Percentiles rank a stretch among this genome's conserved stretches.
These are phyloP conservation scores for Fusarium coicis DNA, from an alignment of 2,329 filamentous ascomycete genomes.

Conservation along the genomic window DNA sequence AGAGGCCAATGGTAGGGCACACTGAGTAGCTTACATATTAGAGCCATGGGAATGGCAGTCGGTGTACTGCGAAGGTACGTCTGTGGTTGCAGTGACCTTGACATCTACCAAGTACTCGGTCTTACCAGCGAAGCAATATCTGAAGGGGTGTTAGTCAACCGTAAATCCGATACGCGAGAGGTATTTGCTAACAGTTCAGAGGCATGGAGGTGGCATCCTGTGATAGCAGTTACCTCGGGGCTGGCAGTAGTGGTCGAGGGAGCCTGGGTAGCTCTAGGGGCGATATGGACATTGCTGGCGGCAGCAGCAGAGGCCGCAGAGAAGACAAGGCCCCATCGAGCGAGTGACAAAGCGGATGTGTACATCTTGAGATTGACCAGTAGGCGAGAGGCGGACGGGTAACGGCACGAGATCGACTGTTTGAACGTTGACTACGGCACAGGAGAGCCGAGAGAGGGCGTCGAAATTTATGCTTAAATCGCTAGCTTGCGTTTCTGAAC, in stretches of 20 bases:
- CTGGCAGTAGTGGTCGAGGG: constrained; percentile 38
- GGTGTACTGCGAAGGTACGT: constrained; percentile 69
- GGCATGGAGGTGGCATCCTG: constrained; percentile 56
- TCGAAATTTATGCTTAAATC: constrained; percentile 26
- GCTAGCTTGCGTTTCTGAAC: not conserved
- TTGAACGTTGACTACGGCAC: not conserved
- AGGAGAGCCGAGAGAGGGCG: constrained; percentile 5
- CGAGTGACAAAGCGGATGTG: constrained; percentile 27
- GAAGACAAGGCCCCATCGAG: constrained; percentile 29
- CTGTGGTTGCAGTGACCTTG: constrained; percentile 64
- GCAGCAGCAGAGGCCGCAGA: constrained; percentile 23
- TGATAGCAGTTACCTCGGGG: constrained; percentile 51
- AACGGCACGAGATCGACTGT: not conserved
- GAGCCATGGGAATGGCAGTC: constrained; percentile 71
- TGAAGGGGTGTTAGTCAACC: constrained; percentile 36
- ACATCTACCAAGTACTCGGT: constrained; percentile 57
- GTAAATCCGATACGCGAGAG: not conserved
- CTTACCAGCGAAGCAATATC: constrained; percentile 57
- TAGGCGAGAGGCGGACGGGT: not conserved
- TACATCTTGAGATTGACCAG: constrained; percentile 23
- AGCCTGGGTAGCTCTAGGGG: constrained; percentile 48
- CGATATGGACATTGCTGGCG: constrained; percentile 30
- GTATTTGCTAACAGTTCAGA: constrained; percentile 50
- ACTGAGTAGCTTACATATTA: constrained; percentile 59
- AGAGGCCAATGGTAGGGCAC: not conserved